These are phyloP conservation scores for Solanum okadae DNA, from an alignment of 257 asterid genomes.

Conservation along the genomic window DNA sequence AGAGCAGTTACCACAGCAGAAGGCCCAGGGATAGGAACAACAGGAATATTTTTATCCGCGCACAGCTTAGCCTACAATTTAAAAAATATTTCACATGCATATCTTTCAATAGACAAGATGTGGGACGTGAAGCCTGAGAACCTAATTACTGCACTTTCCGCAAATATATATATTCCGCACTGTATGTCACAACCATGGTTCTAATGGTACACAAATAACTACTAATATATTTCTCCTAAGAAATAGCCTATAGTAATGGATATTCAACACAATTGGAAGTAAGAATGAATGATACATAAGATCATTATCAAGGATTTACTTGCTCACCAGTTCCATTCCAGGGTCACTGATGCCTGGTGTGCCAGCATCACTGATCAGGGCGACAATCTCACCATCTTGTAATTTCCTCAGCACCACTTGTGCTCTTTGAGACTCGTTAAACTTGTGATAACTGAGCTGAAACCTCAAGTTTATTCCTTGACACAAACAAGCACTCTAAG, in stretches of 20 bases:
- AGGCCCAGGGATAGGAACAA: slow-evolving; percentile 90
- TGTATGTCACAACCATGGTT: background rate
- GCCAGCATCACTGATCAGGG: slow-evolving; percentile 94
- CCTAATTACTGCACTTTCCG: background rate
- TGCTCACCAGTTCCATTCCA: slow-evolving; percentile 81
- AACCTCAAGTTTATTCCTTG: slow-evolving; percentile 37
- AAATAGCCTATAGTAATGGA: background rate
- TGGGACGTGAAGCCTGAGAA: background rate
- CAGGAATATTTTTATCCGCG: slow-evolving; percentile 48
- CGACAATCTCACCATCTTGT: slow-evolving; percentile 69
- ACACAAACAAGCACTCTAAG: background rate
- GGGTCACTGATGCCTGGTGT: slow-evolving; percentile 96
- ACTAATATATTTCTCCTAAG: background rate
- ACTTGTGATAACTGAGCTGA: slow-evolving; percentile 95
- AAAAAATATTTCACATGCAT: slow-evolving; percentile 1
- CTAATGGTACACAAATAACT: background rate
- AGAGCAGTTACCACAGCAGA: slow-evolving; percentile 88
- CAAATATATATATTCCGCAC: background rate
- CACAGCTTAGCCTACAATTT: slow-evolving; percentile 68
- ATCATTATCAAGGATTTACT: background rate
- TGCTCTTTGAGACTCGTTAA: slow-evolving; percentile 83
- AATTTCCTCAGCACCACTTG: slow-evolving; percentile 60
- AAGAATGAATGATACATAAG: background rate
- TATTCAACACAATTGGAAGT: background rate
- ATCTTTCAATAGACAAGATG: background rate